A percentile compares a stretch with the other conserved stretches of the same genome.
Conservation (phyloP, 192 early-diverging fungal genomes). For the Phycomyces nitens region DNA sequence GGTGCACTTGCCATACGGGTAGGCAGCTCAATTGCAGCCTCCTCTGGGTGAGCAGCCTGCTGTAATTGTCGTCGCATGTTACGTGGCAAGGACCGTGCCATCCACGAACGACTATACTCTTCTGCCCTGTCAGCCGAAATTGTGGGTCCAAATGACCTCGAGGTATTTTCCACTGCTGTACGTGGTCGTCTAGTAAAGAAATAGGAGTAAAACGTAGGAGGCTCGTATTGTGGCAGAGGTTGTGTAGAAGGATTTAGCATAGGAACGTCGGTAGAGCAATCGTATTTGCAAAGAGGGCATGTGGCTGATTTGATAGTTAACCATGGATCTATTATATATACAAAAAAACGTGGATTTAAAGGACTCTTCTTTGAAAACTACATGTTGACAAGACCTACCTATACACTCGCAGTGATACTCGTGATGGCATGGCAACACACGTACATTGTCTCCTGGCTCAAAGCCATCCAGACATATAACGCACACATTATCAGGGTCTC, state of each 20-base stretch:
- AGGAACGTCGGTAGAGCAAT: conserved; percentile 34
- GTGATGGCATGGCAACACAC: conserved; percentile 51
- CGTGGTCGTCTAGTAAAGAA: conserved; percentile 4
- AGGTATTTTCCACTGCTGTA: conserved; percentile 1
- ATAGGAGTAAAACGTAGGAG: neutral
- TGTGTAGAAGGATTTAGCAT: neutral
- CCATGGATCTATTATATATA: conserved; percentile 49
- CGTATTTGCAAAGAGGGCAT: conserved; percentile 53
- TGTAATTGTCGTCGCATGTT: conserved; percentile 33
- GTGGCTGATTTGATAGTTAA: conserved; percentile 48
- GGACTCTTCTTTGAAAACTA: too few species aligned
- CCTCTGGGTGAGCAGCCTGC: neutral
- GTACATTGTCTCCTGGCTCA: conserved; percentile 45
- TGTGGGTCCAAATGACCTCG: conserved; percentile 25
- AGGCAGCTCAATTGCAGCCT: conserved; percentile 18
- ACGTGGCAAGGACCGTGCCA: conserved; percentile 32
- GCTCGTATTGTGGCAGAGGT: neutral
- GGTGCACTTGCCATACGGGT: conserved; percentile 19
- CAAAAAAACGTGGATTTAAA: too few species aligned
- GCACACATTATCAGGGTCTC: conserved; percentile 30
- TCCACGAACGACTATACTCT: conserved; percentile 32
- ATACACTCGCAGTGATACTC: conserved; percentile 62
- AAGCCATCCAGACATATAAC: conserved; percentile 60
- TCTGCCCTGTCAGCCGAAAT: conserved; percentile 24
- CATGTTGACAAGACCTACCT: conserved; percentile 29